Conservation (phyloP, 306 rosid genomes). For the Albizia julibrissin region DNA sequence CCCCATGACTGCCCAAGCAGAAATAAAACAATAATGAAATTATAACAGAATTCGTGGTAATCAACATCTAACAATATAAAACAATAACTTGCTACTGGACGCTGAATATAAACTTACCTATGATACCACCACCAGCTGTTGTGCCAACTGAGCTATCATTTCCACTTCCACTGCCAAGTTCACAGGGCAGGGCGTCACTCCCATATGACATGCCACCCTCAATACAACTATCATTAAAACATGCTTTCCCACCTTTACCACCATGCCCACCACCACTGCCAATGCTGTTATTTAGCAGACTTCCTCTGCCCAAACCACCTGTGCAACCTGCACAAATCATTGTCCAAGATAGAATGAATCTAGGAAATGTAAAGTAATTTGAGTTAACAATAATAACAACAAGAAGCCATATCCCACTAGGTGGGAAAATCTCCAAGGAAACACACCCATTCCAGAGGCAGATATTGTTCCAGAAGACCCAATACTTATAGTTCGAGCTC, state of each 20-base stretch:
- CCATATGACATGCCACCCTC: slow-evolving; percentile 91
- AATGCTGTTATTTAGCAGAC: slow-evolving; percentile 55
- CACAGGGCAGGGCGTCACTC: slow-evolving; percentile 77
- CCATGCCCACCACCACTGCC: slow-evolving; percentile 99
- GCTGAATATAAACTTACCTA: slow-evolving; percentile 59
- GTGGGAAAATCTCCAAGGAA: slow-evolving; percentile 21
- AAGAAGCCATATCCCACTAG: too few relatives aligned
- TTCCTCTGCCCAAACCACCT: slow-evolving; percentile 84
- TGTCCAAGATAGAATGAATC: slow-evolving; percentile 9
- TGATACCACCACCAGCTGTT: slow-evolving; percentile 94
- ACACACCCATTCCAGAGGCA: slow-evolving; percentile 93
- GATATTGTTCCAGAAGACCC: slow-evolving; percentile 78
- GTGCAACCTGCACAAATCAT: slow-evolving; percentile 67
- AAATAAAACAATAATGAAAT: slow-evolving; percentile 25
- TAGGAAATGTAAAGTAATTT: slow-evolving; percentile 15
- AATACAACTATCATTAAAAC: slow-evolving; percentile 49
- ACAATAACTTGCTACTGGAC: slow-evolving; percentile 17
- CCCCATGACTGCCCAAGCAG: slow-evolving; percentile 73
- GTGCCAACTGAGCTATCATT: slow-evolving; percentile 51
- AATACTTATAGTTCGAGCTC: slow-evolving; percentile 87
- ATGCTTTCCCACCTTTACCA: slow-evolving; percentile 87
- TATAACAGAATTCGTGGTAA: not conserved
- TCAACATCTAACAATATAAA: slow-evolving; percentile 16
- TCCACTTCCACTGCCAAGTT: slow-evolving; percentile 99
- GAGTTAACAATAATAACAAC: not conserved